Evolutionary conservation across 192 early-diverging fungal genomes (phyloP), one percentile per base, ranked within the genome.

Genomic region (Backusella parvicylindrica): DNA sequence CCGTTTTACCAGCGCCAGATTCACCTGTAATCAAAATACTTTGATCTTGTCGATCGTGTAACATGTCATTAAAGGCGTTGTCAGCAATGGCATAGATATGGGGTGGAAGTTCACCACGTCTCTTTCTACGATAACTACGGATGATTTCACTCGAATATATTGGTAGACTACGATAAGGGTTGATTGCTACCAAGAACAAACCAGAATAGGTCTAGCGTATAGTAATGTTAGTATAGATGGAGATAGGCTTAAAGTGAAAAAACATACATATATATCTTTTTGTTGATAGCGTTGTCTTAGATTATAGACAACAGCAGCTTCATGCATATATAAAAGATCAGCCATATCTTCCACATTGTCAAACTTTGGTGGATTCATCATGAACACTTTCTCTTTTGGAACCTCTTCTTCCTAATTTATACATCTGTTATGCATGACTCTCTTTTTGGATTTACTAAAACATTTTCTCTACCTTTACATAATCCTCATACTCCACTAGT

Each of bases 301-400:
- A 75, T 99, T 99, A 85, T 99, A 95, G 26, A 98, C 90, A 9
- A 99, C 98, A 8, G 96, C 97, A 15, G 98, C 93, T 74, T 97
- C 97, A 84, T 99, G 98, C 66, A 99, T 87, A 82, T 97, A 92
- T 15, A 95, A 95, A 74, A 99, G 81, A 68, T 98, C 95, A 26
- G 98, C 98, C 97, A 99, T 98, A 84, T 99, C 98, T 72, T 99
- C 97, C 56, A 93, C 95, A 76, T 91, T 92, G 82, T 99, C 98
- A 81, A 99, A 99, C 86, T 99, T 98, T 75, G 98, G 98, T 67
- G 98, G 98, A 64, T 99, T 99, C 94, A 98, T 97, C 85, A 97
- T 96, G 71, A 95, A 92, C 7, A 92, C 93, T 65, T 92, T 93
- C 76, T 92, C 94, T 21, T 38, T 49, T 26, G 56, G 32, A 2